A percentile compares a stretch with the other conserved stretches of the same genome.
Evolutionary conservation across 805 yeast genomes (phyloP).

Genomic region (Nakazawaea holstii): DNA sequence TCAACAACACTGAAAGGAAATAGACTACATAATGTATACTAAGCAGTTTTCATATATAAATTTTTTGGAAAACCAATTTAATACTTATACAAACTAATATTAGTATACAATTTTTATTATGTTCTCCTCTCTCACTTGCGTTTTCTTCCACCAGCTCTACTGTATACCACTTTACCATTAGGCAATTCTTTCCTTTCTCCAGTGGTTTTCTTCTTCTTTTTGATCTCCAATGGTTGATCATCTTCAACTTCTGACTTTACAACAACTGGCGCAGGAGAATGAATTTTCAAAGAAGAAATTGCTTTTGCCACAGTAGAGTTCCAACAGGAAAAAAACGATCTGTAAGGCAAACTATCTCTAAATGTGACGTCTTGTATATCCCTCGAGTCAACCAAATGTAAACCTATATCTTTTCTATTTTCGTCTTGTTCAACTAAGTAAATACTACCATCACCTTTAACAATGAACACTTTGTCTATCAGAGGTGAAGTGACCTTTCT

Average conservation of each 20-base stretch:
- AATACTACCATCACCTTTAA: slow-evolving; percentile 54
- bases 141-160: slow-evolving; percentile 11
- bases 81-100: neutral
- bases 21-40: too few relatives aligned
- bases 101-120: neutral
- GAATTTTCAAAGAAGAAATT: slow-evolving; percentile 12
- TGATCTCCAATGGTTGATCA: slow-evolving; percentile 13
- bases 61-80: too few relatives aligned
- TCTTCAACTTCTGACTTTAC: slow-evolving; percentile 11
- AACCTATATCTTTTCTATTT: slow-evolving; percentile 18
- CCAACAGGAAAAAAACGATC: slow-evolving; percentile 38
- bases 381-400: slow-evolving; percentile 38
- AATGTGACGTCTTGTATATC: slow-evolving; percentile 36
- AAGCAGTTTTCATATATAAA: too few relatives aligned
- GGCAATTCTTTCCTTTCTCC: slow-evolving; percentile 48
- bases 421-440: slow-evolving; percentile 40
- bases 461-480: slow-evolving; percentile 46
- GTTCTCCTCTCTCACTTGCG: neutral
- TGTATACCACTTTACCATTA: slow-evolving; percentile 52
- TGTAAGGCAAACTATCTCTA: slow-evolving; percentile 41
- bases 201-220: slow-evolving; percentile 27
- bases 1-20: neutral
- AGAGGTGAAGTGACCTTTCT: slow-evolving; percentile 35
- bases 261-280: slow-evolving; percentile 6
- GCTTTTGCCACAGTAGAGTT: slow-evolving; percentile 37